These are phyloP conservation scores for Phytopythium helicoides DNA, from an alignment of 352 stramenopile genomes.

Conservation along the genomic window DNA sequence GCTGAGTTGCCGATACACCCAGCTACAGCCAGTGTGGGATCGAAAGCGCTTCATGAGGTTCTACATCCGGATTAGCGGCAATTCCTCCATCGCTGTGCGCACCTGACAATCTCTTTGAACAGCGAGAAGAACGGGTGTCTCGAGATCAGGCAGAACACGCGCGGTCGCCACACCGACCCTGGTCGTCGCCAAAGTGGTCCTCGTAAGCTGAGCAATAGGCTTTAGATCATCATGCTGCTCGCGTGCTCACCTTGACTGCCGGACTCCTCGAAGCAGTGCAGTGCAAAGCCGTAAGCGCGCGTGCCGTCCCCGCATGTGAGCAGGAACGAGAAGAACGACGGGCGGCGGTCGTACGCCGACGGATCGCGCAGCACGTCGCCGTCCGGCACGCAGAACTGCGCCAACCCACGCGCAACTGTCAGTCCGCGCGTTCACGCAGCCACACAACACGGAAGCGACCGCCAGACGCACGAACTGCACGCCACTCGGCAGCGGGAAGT, in stretches of 20 bases:
- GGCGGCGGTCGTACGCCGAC: constrained; percentile 57
- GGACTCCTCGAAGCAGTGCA: constrained; percentile 53
- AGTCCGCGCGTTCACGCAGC: not conserved
- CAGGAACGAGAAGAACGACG: constrained; percentile 79
- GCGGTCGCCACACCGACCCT: constrained; percentile 40
- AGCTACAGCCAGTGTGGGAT: constrained; percentile 20
- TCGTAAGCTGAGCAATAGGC: not conserved
- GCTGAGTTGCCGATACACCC: constrained; percentile 47
- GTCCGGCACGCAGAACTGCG: constrained; percentile 74
- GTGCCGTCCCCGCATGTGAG: constrained; percentile 70
- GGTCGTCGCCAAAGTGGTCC: too few relatives aligned
- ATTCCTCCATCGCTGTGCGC: not conserved
- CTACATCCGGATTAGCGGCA: not conserved
- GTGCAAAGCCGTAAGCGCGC: constrained; percentile 68
- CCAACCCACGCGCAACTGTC: not conserved
- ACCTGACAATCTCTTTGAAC: constrained; percentile 76
- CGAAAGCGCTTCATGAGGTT: not conserved
- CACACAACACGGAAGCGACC: not conserved
- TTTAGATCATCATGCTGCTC: not conserved
- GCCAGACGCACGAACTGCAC: constrained; percentile 54
- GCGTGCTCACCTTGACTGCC: constrained; percentile 9
- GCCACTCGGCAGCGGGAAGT: constrained; percentile 68
- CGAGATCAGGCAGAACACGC: constrained; percentile 75
- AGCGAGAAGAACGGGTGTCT: constrained; percentile 82
- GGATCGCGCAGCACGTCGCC: constrained; percentile 34